Evolutionary conservation across 495 filamentous ascomycete genomes (phyloP).

Genomic region (Hypoxylon intermedium): DNA sequence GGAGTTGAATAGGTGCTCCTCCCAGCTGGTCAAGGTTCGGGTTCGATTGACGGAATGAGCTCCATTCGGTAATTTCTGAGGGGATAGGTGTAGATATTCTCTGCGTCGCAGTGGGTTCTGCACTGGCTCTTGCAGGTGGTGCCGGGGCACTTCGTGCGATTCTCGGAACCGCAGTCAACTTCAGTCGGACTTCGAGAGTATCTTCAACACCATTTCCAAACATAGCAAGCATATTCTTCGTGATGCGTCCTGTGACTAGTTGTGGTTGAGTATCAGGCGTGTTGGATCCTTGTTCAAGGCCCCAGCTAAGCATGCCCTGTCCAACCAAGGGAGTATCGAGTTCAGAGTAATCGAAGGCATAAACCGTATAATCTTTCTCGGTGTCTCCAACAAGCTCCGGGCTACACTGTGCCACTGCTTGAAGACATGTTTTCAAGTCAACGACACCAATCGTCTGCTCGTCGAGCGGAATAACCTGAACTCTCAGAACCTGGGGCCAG

Average conservation of each 20-base stretch:
- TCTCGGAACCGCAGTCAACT: slow-evolving; percentile 81
- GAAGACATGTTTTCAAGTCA: slow-evolving; percentile 87
- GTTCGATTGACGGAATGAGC: slow-evolving; percentile 55
- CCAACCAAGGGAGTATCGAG: slow-evolving; percentile 90
- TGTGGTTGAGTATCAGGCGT: slow-evolving; percentile 65
- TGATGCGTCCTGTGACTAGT: slow-evolving; percentile 89
- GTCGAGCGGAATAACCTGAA: slow-evolving; percentile 82
- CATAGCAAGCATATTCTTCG: slow-evolving; percentile 79
- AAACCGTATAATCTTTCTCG: slow-evolving; percentile 92
- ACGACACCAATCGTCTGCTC: slow-evolving; percentile 83
- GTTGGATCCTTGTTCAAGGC: slow-evolving; percentile 64
- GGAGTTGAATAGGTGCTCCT: slow-evolving; percentile 3
- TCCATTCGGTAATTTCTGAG: slow-evolving; percentile 57
- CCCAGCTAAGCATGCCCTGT: slow-evolving; percentile 93
- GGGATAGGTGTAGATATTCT: slow-evolving; percentile 35
- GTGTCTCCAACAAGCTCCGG: slow-evolving; percentile 85
- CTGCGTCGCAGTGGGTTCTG: slow-evolving; percentile 23
- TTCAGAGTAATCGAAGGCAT: slow-evolving; percentile 96
- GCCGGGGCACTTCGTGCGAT: slow-evolving; percentile 69
- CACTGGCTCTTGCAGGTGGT: slow-evolving; percentile 56
- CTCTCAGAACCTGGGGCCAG: slow-evolving; percentile 79
- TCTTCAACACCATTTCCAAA: slow-evolving; percentile 86
- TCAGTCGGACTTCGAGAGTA: slow-evolving; percentile 92
- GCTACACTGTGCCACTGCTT: slow-evolving; percentile 77
- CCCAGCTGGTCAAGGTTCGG: slow-evolving; percentile 44